Conservation (phyloP, 495 filamentous ascomycete genomes). For the Penicillium argentinense region DNA sequence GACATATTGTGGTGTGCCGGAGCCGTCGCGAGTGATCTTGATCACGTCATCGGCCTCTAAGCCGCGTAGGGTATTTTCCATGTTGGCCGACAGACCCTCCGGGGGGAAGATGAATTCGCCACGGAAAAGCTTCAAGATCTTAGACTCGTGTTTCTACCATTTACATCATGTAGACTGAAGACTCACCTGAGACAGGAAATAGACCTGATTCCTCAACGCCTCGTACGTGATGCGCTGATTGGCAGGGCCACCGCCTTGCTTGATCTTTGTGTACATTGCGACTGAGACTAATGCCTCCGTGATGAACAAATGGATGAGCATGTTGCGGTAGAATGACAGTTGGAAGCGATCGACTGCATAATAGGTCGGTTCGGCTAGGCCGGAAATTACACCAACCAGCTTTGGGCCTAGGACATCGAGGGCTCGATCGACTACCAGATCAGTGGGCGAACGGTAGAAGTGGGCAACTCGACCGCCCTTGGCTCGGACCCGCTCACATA, state of each 20-base stretch:
- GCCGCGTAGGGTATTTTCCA: constrained; percentile 72
- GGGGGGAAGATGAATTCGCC: constrained; percentile 96
- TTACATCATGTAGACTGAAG: too few relatives aligned
- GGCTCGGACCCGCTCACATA: constrained; percentile 74
- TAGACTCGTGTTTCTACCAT: too few relatives aligned
- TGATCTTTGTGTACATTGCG: constrained; percentile 85
- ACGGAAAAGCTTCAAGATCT: constrained; percentile 69
- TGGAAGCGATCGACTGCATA: constrained; percentile 96
- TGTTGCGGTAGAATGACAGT: constrained; percentile 95
- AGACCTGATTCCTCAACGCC: constrained; percentile 70
- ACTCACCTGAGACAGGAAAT: constrained; percentile 75
- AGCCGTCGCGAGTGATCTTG: constrained; percentile 57
- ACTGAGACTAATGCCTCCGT: constrained; percentile 85
- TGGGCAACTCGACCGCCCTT: constrained; percentile 92
- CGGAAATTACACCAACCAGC: constrained; percentile 76
- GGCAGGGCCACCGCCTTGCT: constrained; percentile 78
- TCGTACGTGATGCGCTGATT: constrained; percentile 75
- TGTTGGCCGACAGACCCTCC: constrained; percentile 74
- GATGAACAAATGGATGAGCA: constrained; percentile 98
- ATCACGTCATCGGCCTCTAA: constrained; percentile 84
- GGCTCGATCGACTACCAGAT: constrained; percentile 81
- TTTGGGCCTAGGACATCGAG: constrained; percentile 88
- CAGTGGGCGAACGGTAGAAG: constrained; percentile 76
- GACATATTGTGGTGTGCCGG: constrained; percentile 58
- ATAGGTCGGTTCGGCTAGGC: constrained; percentile 82